These are phyloP conservation scores for Plenodomus lindquistii DNA, from an alignment of 2,329 filamentous ascomycete genomes.

Conservation along the genomic window DNA sequence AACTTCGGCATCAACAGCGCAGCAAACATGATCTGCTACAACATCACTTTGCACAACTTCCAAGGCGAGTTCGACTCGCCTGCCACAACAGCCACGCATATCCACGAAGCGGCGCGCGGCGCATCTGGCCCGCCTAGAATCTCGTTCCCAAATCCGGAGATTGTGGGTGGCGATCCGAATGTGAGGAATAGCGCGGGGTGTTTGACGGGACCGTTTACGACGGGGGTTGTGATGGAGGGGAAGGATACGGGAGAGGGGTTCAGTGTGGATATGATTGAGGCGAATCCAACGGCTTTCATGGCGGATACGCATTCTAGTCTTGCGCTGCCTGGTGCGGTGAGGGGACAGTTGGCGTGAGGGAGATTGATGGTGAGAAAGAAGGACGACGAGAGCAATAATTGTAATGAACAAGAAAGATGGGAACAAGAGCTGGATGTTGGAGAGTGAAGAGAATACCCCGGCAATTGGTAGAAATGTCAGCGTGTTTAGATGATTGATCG, in stretches of 20 bases:
- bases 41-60: conserved; percentile 58
- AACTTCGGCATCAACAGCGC: conserved; percentile 57
- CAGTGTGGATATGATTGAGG: conserved; percentile 55
- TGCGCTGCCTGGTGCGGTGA: conserved; percentile 57
- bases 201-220: conserved; percentile 28
- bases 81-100: conserved; percentile 59
- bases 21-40: conserved; percentile 50
- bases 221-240: conserved; percentile 46
- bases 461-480: no score
- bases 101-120: conserved; percentile 56
- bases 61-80: conserved; percentile 57
- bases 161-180: conserved; percentile 10
- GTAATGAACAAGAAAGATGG: conserved; percentile 1
- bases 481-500: neutral
- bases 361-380: neutral
- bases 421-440: neutral
- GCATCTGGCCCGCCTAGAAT: conserved; percentile 55
- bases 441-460: neutral
- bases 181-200: conserved; percentile 30
- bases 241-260: conserved; percentile 56
- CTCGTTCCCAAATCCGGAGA: conserved; percentile 31
- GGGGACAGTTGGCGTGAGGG: conserved; percentile 50
- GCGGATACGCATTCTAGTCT: conserved; percentile 58
- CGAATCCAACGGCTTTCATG: conserved; percentile 56
- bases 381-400: neutral